Conservation (phyloP, 257 asterid species). For the Linaria vulgaris region DNA sequence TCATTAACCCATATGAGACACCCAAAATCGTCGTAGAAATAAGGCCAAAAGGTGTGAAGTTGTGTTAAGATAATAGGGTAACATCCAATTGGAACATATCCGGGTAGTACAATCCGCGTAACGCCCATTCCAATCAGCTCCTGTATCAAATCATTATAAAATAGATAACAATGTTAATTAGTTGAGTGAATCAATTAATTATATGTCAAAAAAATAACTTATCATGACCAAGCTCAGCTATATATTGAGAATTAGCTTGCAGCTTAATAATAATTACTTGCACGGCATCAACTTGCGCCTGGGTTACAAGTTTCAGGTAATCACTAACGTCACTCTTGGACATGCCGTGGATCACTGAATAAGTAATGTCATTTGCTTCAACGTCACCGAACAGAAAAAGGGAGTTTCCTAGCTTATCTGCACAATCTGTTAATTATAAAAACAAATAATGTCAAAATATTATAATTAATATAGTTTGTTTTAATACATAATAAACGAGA, state of each 20-base stretch:
- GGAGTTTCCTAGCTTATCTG: not conserved
- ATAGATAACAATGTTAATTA: too few species aligned
- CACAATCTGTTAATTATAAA: too few species aligned
- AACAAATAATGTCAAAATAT: too few species aligned
- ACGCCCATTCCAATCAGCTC: conserved; percentile 25
- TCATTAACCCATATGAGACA: conserved; percentile 1
- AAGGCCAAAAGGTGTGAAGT: not conserved
- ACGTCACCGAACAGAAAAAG: conserved; percentile 26
- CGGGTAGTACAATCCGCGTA: conserved; percentile 14
- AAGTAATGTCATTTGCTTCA: conserved; percentile 28
- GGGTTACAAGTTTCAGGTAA: conserved; percentile 10
- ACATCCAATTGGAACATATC: conserved; percentile 20
- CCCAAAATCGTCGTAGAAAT: not conserved
- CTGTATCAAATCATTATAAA: not conserved
- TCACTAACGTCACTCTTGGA: conserved; percentile 3
- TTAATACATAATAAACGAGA: too few species aligned
- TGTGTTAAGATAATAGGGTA: not conserved
- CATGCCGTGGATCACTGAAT: conserved; percentile 4
- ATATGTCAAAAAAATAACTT: too few species aligned
- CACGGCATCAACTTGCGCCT: conserved; percentile 16
- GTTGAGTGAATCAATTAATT: too few species aligned
- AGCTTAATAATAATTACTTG: too few species aligned
- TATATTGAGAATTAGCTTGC: too few species aligned
- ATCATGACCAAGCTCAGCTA: too few species aligned
- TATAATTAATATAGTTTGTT: too few species aligned